Evolutionary conservation across 306 rosid species (phyloP).

Genomic region (Lithocarpus polystachyus): DNA sequence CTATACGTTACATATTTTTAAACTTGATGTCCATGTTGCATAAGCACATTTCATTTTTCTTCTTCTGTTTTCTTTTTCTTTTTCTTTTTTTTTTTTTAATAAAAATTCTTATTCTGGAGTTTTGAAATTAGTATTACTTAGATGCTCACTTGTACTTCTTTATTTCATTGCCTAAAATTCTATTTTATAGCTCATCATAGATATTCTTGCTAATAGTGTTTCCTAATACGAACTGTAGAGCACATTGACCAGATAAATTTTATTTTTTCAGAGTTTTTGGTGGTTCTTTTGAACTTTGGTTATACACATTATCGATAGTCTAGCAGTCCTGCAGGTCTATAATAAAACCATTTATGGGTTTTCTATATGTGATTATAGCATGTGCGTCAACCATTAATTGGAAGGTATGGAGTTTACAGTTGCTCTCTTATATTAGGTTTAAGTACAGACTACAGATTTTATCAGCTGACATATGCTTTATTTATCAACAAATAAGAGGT

Average conservation of each 20-base stretch:
- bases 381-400: conserved; percentile 29
- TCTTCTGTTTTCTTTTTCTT: neutral
- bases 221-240: neutral
- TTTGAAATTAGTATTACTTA: neutral
- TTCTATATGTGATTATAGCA: conserved; percentile 31
- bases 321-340: conserved; percentile 55
- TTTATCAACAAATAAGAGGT: neutral
- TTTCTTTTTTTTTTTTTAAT: no score
- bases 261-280: neutral
- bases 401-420: conserved; percentile 45
- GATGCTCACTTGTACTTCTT: neutral
- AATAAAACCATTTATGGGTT: conserved; percentile 20
- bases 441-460: conserved; percentile 16
- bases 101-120: neutral
- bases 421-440: conserved; percentile 9
- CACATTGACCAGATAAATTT: neutral
- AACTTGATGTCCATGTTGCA: neutral
- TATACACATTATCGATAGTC: conserved; percentile 25
- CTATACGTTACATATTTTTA: neutral
- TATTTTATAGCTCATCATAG: neutral
- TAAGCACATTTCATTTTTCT: neutral
- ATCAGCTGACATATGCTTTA: conserved; percentile 19
- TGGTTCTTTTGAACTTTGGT: conserved; percentile 7
- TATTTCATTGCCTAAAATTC: neutral
- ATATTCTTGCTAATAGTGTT: neutral